A percentile compares a stretch with the other conserved stretches of the same genome.
phyloP scores from a whole-genome alignment of 2,329 filamentous ascomycete species.

The Penicillium sp. region DNA sequence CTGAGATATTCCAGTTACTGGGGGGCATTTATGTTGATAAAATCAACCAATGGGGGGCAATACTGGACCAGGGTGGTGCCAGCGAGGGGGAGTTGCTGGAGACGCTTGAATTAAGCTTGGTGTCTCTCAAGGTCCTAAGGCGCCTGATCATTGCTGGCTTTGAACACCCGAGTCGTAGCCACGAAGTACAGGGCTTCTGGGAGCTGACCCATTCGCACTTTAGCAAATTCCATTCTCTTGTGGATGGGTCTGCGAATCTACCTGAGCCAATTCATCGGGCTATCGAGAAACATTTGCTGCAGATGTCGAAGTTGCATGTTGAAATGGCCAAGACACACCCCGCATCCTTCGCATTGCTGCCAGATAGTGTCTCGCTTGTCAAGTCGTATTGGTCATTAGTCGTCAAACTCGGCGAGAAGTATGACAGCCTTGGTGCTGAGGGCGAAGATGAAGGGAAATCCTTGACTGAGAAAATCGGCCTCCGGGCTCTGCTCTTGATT shows the following conservation, averaged over 20 bases:
- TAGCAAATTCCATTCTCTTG: slow-evolving; percentile 60
- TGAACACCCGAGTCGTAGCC: slow-evolving; percentile 70
- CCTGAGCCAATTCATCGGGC: slow-evolving; percentile 48
- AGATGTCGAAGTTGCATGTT: slow-evolving; percentile 84
- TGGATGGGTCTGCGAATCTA: slow-evolving; percentile 51
- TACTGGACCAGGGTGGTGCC: slow-evolving; percentile 50
- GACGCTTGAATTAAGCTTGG: slow-evolving; percentile 66
- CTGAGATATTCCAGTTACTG: slow-evolving; percentile 74
- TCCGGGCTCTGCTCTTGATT: slow-evolving; percentile 74
- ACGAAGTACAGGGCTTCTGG: slow-evolving; percentile 73
- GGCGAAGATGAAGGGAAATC: slow-evolving; percentile 44
- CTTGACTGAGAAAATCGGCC: slow-evolving; percentile 66
- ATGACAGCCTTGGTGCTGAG: slow-evolving; percentile 36
- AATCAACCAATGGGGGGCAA: slow-evolving; percentile 59
- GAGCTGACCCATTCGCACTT: slow-evolving; percentile 66
- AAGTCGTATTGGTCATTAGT: slow-evolving; percentile 79
- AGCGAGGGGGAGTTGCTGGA: slow-evolving; percentile 53
- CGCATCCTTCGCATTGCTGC: slow-evolving; percentile 71
- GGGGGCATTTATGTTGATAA: slow-evolving; percentile 69
- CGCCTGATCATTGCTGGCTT: slow-evolving; percentile 73
- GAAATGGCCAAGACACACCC: slow-evolving; percentile 74
- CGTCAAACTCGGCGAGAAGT: slow-evolving; percentile 65
- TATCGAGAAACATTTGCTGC: slow-evolving; percentile 77
- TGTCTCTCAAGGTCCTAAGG: slow-evolving; percentile 69
- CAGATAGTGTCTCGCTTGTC: slow-evolving; percentile 67